Evolutionary conservation across 306 rosid species (phyloP).

Genomic region (Ochetophila trinervis): DNA sequence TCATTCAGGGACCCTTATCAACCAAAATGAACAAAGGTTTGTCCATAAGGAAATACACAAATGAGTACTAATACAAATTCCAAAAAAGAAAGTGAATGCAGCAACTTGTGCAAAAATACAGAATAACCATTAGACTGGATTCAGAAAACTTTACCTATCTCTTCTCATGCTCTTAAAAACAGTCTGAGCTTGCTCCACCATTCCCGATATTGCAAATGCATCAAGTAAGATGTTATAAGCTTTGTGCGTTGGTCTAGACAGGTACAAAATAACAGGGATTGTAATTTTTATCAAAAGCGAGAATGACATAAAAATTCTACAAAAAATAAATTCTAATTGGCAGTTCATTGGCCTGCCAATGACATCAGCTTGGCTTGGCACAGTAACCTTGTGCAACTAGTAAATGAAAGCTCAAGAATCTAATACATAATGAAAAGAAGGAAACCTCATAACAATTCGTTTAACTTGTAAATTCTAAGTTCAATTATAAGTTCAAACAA

Average conservation of each 20-base stretch:
- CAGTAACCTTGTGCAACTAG: background rate
- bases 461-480: too few species aligned
- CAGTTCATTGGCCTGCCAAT: background rate
- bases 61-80: background rate
- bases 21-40: slow-evolving; percentile 1
- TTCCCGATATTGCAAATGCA: slow-evolving; percentile 91
- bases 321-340: background rate
- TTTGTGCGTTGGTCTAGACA: slow-evolving; percentile 79
- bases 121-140: slow-evolving; percentile 13
- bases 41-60: background rate
- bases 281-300: slow-evolving; percentile 8
- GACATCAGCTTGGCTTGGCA: background rate
- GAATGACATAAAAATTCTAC: background rate
- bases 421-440: background rate
- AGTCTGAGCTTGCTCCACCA: slow-evolving; percentile 87
- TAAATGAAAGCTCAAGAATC: background rate
- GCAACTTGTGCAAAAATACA: slow-evolving; percentile 7
- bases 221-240: slow-evolving; percentile 89
- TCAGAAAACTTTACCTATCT: slow-evolving; percentile 55
- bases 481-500: too few species aligned
- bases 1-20: background rate
- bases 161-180: slow-evolving; percentile 96
- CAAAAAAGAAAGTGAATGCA: background rate
- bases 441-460: background rate
- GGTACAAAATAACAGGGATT: slow-evolving; percentile 13